Evolutionary conservation across 2,329 filamentous ascomycete genomes (phyloP).

Genomic region (Xylariaceae sp.): DNA sequence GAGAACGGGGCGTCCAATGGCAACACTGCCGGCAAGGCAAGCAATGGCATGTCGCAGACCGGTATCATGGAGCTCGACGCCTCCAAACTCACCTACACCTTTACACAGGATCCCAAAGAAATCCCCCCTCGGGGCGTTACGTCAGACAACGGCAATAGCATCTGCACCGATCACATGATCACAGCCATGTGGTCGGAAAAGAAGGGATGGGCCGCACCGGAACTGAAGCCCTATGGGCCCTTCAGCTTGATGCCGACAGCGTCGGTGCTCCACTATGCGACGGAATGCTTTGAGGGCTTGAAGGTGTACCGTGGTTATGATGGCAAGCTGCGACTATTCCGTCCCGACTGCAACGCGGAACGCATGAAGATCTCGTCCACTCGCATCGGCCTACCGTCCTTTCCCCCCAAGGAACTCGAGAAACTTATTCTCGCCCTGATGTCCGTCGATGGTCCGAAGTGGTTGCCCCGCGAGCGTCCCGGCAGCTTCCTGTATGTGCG

Average conservation of each 20-base stretch:
- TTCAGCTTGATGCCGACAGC: conserved; percentile 63
- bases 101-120: conserved; percentile 27
- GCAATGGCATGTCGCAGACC: conserved; percentile 34
- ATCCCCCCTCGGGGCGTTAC: conserved; percentile 27
- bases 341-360: conserved; percentile 56
- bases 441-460: conserved; percentile 67
- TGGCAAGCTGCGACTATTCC: conserved; percentile 59
- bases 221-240: conserved; percentile 60
- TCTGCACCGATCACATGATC: conserved; percentile 84
- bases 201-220: conserved; percentile 59
- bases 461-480: conserved; percentile 65
- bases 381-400: conserved; percentile 60
- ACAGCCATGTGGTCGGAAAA: conserved; percentile 55
- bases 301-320: conserved; percentile 70
- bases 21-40: conserved; percentile 24
- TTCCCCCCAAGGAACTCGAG: conserved; percentile 56
- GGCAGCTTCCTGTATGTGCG: conserved; percentile 78
- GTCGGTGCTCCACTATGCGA: conserved; percentile 67
- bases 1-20: conserved; percentile 29
- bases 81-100: conserved; percentile 53
- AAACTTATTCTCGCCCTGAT: conserved; percentile 61
- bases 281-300: conserved; percentile 67
- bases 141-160: conserved; percentile 39
- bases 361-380: conserved; percentile 45
- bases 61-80: conserved; percentile 57